These are phyloP conservation scores for Fusarium brevicatenulatum DNA, from an alignment of 2,329 filamentous ascomycete species.

Conservation along the genomic window DNA sequence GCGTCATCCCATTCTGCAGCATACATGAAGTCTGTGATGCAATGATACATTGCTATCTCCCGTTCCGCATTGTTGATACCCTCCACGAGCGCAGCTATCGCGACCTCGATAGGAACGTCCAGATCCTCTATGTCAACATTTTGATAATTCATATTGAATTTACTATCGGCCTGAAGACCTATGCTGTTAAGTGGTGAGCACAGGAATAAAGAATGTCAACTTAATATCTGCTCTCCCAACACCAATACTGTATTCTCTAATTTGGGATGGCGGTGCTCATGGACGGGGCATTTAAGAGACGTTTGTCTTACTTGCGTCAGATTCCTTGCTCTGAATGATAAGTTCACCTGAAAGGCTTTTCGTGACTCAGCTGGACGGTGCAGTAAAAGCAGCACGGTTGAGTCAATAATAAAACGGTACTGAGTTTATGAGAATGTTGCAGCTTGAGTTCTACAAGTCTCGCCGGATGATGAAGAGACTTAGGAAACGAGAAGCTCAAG, in stretches of 20 bases:
- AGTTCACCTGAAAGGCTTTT: background rate
- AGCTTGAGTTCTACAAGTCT: background rate
- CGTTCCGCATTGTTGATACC: background rate
- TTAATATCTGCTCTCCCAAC: rapidly evolving
- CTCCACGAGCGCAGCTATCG: background rate
- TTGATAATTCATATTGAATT: background rate
- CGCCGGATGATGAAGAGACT: background rate
- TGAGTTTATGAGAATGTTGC: background rate
- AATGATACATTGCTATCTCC: background rate
- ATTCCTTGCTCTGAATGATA: background rate
- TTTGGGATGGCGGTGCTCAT: background rate
- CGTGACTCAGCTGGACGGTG: background rate
- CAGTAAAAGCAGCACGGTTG: background rate
- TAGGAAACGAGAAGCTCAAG: too few relatives aligned
- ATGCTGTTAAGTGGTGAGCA: background rate
- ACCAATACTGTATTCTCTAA: background rate
- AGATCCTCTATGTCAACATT: background rate
- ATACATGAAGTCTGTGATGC: background rate
- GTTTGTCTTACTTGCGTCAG: background rate
- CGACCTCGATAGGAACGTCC: background rate
- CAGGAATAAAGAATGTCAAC: background rate
- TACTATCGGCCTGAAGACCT: background rate
- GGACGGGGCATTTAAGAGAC: background rate
- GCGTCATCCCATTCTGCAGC: background rate
- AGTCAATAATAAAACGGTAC: background rate